These are phyloP conservation scores for Fomes fomentarius DNA, from an alignment of 1,284 basidiomycete genomes.

Conservation along the genomic window DNA sequence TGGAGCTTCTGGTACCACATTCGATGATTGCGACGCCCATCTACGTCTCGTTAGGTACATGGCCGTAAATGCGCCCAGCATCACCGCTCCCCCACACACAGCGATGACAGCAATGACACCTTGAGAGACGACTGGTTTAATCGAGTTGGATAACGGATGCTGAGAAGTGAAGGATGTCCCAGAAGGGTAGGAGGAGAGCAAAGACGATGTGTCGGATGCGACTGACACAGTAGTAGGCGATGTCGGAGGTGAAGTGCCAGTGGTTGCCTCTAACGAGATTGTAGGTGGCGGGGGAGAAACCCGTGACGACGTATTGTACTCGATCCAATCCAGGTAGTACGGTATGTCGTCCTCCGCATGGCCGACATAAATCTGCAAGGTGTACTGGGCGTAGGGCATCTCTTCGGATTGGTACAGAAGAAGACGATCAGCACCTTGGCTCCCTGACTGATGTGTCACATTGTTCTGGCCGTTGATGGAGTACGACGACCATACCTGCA, in stretches of 20 bases:
- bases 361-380: not conserved
- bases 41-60: too few species aligned
- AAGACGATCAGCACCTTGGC: not conserved
- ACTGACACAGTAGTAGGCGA: not conserved
- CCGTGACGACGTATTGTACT: not conserved
- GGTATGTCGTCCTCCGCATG: not conserved
- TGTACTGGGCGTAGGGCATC: constrained; percentile 1
- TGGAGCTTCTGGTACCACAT: too few species aligned
- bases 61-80: too few species aligned
- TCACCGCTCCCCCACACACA: too few species aligned
- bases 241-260: not conserved
- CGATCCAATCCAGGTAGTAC: not conserved
- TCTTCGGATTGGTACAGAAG: not conserved
- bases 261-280: not conserved
- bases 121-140: too few species aligned
- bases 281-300: not conserved
- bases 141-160: too few species aligned
- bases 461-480: not conserved
- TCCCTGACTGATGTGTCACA: not conserved
- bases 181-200: too few species aligned
- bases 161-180: too few species aligned
- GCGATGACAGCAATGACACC: too few species aligned
- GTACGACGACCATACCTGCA: not conserved
- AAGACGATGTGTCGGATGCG: too few species aligned
- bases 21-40: too few species aligned